These are phyloP conservation scores for Diplodia scrobiculata DNA, from an alignment of 2,329 filamentous ascomycete species.

Conservation along the genomic window DNA sequence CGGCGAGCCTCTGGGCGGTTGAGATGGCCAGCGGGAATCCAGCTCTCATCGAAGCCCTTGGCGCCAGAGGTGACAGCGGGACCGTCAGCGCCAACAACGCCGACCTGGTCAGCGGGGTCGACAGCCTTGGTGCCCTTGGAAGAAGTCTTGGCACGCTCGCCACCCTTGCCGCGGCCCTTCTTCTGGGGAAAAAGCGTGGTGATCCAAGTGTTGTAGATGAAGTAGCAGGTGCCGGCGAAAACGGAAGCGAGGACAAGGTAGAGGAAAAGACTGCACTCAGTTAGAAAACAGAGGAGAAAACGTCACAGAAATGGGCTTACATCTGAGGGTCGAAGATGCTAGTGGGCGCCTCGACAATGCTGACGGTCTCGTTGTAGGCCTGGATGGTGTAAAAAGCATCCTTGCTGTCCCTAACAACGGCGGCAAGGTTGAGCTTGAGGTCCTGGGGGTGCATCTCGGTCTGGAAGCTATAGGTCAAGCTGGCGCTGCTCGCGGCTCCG, in stretches of 20 bases:
- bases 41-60: slow-evolving; percentile 84
- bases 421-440: slow-evolving; percentile 73
- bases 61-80: slow-evolving; percentile 68
- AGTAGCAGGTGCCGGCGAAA: slow-evolving; percentile 83
- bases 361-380: slow-evolving; percentile 79
- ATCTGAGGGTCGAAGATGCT: slow-evolving; percentile 95
- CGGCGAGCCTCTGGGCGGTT: slow-evolving; percentile 74
- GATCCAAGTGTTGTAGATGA: slow-evolving; percentile 98
- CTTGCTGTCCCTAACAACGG: slow-evolving; percentile 68
- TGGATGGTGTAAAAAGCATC: slow-evolving; percentile 73
- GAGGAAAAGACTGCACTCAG: slow-evolving; percentile 77
- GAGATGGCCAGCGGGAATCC: slow-evolving; percentile 89
- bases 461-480: slow-evolving; percentile 78
- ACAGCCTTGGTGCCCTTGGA: slow-evolving; percentile 63
- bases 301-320: slow-evolving; percentile 56
- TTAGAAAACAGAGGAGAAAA: background rate
- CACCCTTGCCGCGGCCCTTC: slow-evolving; percentile 59
- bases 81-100: slow-evolving; percentile 70
- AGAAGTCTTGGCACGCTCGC: slow-evolving; percentile 66
- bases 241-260: slow-evolving; percentile 83
- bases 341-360: slow-evolving; percentile 84
- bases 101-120: slow-evolving; percentile 60
- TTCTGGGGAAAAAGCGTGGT: slow-evolving; percentile 92
- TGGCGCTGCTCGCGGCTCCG: slow-evolving; percentile 73
- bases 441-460: slow-evolving; percentile 94